Conservation (phyloP, 2,329 filamentous ascomycete species). For the Delphinella strobiligena region DNA sequence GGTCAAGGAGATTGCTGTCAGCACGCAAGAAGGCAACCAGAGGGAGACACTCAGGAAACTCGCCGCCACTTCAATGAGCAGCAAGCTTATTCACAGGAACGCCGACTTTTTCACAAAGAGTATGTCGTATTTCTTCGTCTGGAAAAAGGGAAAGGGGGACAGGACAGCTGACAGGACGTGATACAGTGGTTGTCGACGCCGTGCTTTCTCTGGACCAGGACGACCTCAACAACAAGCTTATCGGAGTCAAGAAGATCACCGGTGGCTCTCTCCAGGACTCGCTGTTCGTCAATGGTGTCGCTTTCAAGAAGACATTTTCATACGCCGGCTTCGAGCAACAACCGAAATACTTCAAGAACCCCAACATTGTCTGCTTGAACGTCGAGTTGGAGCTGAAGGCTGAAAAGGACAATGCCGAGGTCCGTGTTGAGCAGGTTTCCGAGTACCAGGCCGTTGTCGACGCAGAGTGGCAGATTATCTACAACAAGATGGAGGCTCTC, state of each 20-base stretch:
- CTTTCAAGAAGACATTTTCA: slow-evolving; percentile 99
- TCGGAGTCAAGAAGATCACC: slow-evolving; percentile 96
- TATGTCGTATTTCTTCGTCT: slow-evolving; percentile 41
- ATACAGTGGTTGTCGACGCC: slow-evolving; percentile 90
- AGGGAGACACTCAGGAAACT: slow-evolving; percentile 81
- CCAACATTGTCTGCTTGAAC: slow-evolving; percentile 94
- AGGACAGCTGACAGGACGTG: no score
- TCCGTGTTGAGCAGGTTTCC: slow-evolving; percentile 93
- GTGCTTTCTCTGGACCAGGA: slow-evolving; percentile 92
- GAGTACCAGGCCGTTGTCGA: slow-evolving; percentile 99
- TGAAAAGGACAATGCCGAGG: slow-evolving; percentile 98
- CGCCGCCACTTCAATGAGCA: slow-evolving; percentile 95
- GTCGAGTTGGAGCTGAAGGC: slow-evolving; percentile 97
- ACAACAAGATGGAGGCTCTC: slow-evolving; percentile 94
- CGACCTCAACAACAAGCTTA: slow-evolving; percentile 93
- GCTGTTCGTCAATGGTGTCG: slow-evolving; percentile 92
- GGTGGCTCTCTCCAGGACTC: slow-evolving; percentile 94
- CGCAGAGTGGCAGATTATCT: slow-evolving; percentile 99
- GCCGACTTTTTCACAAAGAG: slow-evolving; percentile 95
- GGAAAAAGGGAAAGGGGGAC: neutral
- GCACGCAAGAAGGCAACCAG: slow-evolving; percentile 69
- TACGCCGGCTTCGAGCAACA: slow-evolving; percentile 99
- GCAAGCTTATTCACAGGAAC: slow-evolving; percentile 97
- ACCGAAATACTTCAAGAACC: slow-evolving; percentile 86
- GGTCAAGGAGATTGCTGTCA: slow-evolving; percentile 92